Evolutionary conservation across 129 eudicot species (phyloP).

Genomic region (Deinandra increscens): DNA sequence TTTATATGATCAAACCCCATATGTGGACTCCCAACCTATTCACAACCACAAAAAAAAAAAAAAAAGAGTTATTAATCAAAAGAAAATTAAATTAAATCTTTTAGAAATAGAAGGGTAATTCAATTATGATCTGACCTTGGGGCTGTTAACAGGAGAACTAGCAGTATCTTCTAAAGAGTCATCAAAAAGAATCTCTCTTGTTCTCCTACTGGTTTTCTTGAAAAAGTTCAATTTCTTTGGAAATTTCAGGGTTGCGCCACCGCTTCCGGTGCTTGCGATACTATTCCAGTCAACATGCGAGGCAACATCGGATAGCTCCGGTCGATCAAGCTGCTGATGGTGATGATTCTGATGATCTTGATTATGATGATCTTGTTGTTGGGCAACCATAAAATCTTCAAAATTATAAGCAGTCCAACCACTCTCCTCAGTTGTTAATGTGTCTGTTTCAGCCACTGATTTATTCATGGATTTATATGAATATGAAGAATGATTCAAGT

Average conservation of each 20-base stretch:
- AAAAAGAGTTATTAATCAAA: background rate
- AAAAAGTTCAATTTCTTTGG: constrained; percentile 39
- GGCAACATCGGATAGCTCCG: constrained; percentile 59
- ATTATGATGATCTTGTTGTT: constrained; percentile 31
- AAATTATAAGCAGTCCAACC: constrained; percentile 83
- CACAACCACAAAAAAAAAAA: constrained; percentile 1
- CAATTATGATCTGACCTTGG: constrained; percentile 50
- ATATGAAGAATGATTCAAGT: constrained; percentile 26
- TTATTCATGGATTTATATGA: constrained; percentile 28
- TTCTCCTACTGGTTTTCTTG: constrained; percentile 43
- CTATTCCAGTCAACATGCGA: constrained; percentile 33
- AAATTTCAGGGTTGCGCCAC: constrained; percentile 34
- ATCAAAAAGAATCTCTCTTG: constrained; percentile 41
- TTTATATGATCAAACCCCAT: constrained; percentile 40
- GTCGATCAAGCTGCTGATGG: constrained; percentile 14
- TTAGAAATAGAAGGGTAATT: background rate
- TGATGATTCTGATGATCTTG: background rate
- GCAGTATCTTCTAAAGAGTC: constrained; percentile 85
- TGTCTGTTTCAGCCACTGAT: constrained; percentile 14
- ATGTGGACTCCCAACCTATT: constrained; percentile 40
- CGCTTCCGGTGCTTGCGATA: constrained; percentile 23
- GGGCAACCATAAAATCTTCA: constrained; percentile 56
- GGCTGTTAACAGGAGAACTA: constrained; percentile 82
- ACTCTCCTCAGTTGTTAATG: constrained; percentile 51
- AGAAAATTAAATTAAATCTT: no score